Conservation (phyloP, 441 rosid genomes). For the Adansonia grandidieri region DNA sequence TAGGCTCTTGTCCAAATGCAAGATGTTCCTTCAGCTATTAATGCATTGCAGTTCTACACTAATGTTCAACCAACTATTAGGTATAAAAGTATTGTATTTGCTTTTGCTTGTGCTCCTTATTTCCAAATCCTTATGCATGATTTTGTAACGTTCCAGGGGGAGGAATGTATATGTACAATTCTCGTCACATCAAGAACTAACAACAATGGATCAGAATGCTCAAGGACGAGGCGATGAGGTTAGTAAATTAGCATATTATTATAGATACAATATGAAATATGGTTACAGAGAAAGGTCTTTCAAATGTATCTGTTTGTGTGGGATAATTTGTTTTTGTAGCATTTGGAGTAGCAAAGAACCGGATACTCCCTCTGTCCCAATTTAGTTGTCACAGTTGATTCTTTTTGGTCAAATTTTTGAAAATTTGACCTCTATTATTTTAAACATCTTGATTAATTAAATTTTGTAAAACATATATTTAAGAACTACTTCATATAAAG, state of each 20-base stretch:
- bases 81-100: slow-evolving; percentile 39
- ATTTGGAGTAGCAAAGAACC: not conserved
- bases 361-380: too few species aligned
- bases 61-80: slow-evolving; percentile 89
- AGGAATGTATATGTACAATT: slow-evolving; percentile 96
- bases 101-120: not conserved
- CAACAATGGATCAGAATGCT: slow-evolving; percentile 89
- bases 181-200: slow-evolving; percentile 98
- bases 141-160: slow-evolving; percentile 56
- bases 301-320: not conserved
- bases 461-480: too few species aligned
- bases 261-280: slow-evolving; percentile 1
- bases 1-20: slow-evolving; percentile 99
- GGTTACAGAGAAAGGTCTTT: slow-evolving; percentile 20
- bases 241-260: slow-evolving; percentile 35
- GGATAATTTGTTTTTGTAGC: not conserved
- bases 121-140: slow-evolving; percentile 7
- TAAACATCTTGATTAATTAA: too few species aligned
- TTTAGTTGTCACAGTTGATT: too few species aligned
- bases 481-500: too few species aligned
- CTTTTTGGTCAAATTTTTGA: too few species aligned
- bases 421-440: too few species aligned
- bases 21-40: slow-evolving; percentile 86
- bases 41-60: slow-evolving; percentile 80
- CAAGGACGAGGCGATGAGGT: slow-evolving; percentile 99